Evolutionary conservation across 2,329 filamentous ascomycete species (phyloP).

Genomic region (Zopfia rhizophila): DNA sequence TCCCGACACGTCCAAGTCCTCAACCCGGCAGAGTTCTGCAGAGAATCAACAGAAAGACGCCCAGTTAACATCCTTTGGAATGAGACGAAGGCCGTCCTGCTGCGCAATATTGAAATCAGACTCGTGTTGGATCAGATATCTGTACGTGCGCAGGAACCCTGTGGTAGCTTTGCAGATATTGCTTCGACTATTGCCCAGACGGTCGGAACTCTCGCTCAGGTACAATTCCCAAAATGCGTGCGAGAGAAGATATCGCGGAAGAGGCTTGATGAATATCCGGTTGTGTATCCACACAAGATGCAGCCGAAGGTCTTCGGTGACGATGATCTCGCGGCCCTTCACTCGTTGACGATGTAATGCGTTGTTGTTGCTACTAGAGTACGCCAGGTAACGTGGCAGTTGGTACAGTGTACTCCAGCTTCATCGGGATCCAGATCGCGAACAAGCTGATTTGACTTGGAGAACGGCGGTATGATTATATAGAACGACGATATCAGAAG

Average conservation of each 20-base stretch:
- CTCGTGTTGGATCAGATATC: slow-evolving; percentile 43
- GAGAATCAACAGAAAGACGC: background rate
- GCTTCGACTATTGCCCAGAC: background rate
- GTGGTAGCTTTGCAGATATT: background rate
- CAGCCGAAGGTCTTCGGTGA: slow-evolving; percentile 12
- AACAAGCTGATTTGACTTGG: slow-evolving; percentile 26
- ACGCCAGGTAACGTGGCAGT: slow-evolving; percentile 15
- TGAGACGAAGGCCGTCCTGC: slow-evolving; percentile 16
- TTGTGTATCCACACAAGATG: slow-evolving; percentile 11
- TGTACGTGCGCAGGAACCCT: slow-evolving; percentile 53
- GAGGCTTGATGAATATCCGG: slow-evolving; percentile 14
- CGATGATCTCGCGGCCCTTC: slow-evolving; percentile 8
- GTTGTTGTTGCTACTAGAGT: background rate
- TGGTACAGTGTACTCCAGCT: slow-evolving; percentile 6
- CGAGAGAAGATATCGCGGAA: slow-evolving; percentile 10
- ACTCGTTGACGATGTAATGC: slow-evolving; percentile 9
- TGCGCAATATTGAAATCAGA: slow-evolving; percentile 45
- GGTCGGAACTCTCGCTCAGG: background rate
- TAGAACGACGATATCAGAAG: background rate
- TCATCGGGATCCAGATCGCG: slow-evolving; percentile 23
- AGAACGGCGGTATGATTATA: slow-evolving; percentile 25
- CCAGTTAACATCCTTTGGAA: slow-evolving; percentile 11
- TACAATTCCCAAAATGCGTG: background rate
- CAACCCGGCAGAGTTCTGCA: no score
- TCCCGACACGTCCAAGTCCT: no score